Percentiles rank a stretch among this genome's conserved stretches.
phyloP scores from a whole-genome alignment of 2,329 filamentous ascomycete species.

The Cladobotryum protrusum region DNA sequence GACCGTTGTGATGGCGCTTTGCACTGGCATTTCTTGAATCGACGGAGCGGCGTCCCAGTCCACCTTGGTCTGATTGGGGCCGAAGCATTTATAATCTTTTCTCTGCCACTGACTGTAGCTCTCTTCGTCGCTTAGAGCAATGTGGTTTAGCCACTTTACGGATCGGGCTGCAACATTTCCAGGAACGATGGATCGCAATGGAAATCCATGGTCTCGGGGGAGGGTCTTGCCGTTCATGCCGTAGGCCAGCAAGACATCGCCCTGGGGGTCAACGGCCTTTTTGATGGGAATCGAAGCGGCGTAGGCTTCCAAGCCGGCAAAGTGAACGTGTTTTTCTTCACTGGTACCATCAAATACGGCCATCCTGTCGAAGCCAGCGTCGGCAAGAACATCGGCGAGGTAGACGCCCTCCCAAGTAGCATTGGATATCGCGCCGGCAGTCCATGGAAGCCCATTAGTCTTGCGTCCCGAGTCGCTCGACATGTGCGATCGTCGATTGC shows the following conservation, averaged over 20 bases:
- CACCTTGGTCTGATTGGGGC: conserved; percentile 53
- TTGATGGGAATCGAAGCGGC: conserved; percentile 55
- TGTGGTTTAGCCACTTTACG: conserved; percentile 63
- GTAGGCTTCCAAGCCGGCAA: conserved; percentile 55
- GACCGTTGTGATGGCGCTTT: conserved; percentile 56
- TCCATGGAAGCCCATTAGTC: conserved; percentile 55
- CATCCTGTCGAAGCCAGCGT: conserved; percentile 45
- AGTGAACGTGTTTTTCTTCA: conserved; percentile 47
- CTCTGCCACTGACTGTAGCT: conserved; percentile 60
- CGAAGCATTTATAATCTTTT: conserved; percentile 63
- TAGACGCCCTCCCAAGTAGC: conserved; percentile 53
- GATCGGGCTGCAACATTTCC: conserved; percentile 61
- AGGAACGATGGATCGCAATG: conserved; percentile 55
- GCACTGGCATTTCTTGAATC: conserved; percentile 64
- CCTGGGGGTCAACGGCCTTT: conserved; percentile 51
- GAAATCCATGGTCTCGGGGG: conserved; percentile 60
- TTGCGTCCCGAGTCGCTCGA: conserved; percentile 36
- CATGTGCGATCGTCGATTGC: conserved; percentile 55
- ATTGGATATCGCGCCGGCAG: conserved; percentile 53
- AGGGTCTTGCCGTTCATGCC: conserved; percentile 60
- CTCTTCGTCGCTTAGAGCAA: conserved; percentile 60
- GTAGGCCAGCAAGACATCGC: conserved; percentile 61
- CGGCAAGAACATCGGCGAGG: conserved; percentile 48
- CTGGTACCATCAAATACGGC: conserved; percentile 30
- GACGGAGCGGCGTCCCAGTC: conserved; percentile 58